phyloP scores from a whole-genome alignment of 116 monocot genomes.

The Posidonia oceanica region DNA sequence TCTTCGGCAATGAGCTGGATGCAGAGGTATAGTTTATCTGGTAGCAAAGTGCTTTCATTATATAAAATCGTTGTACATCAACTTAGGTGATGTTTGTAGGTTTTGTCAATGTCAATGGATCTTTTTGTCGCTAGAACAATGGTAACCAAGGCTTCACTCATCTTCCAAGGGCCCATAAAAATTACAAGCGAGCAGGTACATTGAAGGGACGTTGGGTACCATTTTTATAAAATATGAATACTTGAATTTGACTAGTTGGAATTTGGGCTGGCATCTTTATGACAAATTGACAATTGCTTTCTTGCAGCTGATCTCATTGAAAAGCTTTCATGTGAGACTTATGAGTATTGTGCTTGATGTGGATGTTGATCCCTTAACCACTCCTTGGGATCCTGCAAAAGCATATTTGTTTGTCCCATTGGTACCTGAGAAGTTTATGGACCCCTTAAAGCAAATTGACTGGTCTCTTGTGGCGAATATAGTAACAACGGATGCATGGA shows the following conservation, averaged over 20 bases:
- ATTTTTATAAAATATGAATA: background rate
- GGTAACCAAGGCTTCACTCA: slow-evolving; percentile 86
- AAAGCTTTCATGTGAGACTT: slow-evolving; percentile 91
- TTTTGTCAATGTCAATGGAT: slow-evolving; percentile 95
- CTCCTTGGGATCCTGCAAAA: slow-evolving; percentile 97
- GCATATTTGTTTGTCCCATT: slow-evolving; percentile 90
- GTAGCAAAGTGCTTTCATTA: background rate
- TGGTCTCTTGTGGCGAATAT: slow-evolving; percentile 60
- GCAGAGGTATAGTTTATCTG: slow-evolving; percentile 58
- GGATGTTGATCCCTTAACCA: slow-evolving; percentile 87
- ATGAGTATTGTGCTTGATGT: slow-evolving; percentile 99
- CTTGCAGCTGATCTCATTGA: slow-evolving; percentile 67
- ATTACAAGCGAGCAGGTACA: slow-evolving; percentile 53
- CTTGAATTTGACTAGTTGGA: background rate
- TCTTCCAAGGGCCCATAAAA: slow-evolving; percentile 50
- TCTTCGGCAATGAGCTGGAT: slow-evolving; percentile 89
- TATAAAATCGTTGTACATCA: slow-evolving; percentile 1
- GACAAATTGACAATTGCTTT: background rate
- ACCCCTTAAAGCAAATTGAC: slow-evolving; percentile 62
- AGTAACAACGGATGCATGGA: slow-evolving; percentile 63
- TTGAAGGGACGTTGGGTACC: background rate
- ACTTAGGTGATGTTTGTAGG: slow-evolving; percentile 24
- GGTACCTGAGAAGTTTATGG: slow-evolving; percentile 23
- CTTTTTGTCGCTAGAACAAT: slow-evolving; percentile 98
- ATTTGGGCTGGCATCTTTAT: background rate